Conservation (phyloP, 805 yeast genomes). For the Sugiyamaella lignohabitans region DNA sequence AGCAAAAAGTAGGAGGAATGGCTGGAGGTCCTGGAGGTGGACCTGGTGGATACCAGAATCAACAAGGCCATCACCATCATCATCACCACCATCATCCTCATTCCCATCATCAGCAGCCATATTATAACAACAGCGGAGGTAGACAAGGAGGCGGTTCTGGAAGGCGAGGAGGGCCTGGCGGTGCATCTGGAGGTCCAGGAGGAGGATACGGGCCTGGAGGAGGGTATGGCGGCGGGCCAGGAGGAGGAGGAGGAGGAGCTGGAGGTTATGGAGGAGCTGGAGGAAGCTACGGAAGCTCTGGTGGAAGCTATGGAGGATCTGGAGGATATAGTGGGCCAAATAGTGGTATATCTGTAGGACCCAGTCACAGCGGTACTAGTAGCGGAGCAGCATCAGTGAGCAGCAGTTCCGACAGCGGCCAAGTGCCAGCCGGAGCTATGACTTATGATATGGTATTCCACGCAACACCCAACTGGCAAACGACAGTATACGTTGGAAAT, state of each 20-base stretch:
- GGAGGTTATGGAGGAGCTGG: not conserved
- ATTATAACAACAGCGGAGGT: not conserved
- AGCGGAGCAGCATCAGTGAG: not conserved
- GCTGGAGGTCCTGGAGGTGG: constrained; percentile 24
- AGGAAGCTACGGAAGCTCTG: not conserved
- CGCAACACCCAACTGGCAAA: constrained; percentile 76
- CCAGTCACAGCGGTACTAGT: not conserved
- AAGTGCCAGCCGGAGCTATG: not conserved
- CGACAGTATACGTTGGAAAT: constrained; percentile 84
- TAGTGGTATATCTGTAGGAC: too few relatives aligned
- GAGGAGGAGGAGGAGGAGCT: not conserved
- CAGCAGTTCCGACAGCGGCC: not conserved
- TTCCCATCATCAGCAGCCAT: too few relatives aligned
- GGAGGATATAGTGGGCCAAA: not conserved
- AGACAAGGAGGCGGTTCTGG: not conserved
- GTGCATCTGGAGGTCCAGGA: not conserved
- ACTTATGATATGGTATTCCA: constrained; percentile 64
- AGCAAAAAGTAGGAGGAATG: constrained; percentile 43
- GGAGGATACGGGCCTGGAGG: not conserved
- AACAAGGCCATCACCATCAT: constrained; percentile 13
- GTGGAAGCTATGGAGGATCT: not conserved
- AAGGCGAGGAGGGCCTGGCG: not conserved
- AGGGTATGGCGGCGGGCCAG: not conserved
- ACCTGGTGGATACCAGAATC: constrained; percentile 3
- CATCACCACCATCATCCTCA: constrained; percentile 13